Evolutionary conservation across 176 grass and related monocot species (phyloP).

Genomic region (Alopecurus myosuroides): DNA sequence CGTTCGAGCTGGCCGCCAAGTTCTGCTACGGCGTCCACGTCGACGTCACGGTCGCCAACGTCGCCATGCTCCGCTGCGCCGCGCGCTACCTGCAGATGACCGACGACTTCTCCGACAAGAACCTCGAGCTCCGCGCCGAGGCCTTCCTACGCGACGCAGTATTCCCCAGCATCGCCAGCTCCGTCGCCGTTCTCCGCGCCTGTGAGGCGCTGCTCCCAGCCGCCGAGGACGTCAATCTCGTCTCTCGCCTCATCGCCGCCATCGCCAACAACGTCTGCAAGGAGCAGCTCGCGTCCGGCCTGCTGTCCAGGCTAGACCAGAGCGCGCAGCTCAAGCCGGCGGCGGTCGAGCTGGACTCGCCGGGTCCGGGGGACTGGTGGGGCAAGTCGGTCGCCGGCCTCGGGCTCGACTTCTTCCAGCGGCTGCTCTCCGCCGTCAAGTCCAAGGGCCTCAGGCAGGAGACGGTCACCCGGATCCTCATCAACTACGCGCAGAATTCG

Average conservation of each 20-base stretch:
- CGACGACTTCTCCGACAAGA: constrained; percentile 74
- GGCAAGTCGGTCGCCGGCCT: constrained; percentile 59
- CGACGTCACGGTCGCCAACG: constrained; percentile 62
- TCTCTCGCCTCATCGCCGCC: constrained; percentile 41
- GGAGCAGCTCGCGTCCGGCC: constrained; percentile 73
- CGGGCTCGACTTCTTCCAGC: constrained; percentile 73
- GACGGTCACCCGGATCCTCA: constrained; percentile 67
- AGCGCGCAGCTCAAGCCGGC: constrained; percentile 30
- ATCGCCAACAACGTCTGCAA: constrained; percentile 81
- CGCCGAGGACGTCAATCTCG: constrained; percentile 67
- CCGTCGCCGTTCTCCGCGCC: constrained; percentile 66
- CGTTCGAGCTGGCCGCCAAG: constrained; percentile 81
- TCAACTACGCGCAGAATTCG: constrained; percentile 83
- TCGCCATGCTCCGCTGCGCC: constrained; percentile 67
- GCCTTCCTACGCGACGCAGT: constrained; percentile 65
- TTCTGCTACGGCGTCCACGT: constrained; percentile 91
- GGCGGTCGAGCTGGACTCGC: constrained; percentile 21
- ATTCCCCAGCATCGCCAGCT: constrained; percentile 50
- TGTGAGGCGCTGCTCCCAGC: constrained; percentile 73
- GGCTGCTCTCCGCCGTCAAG: constrained; percentile 68
- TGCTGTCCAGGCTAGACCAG: constrained; percentile 69
- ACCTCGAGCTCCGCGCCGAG: constrained; percentile 64
- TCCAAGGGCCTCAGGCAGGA: constrained; percentile 96
- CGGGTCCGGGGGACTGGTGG: constrained; percentile 68
- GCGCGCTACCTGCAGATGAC: constrained; percentile 92